A percentile compares a stretch with the other conserved stretches of the same genome.
These are phyloP conservation scores for Phytophthora podocarpi DNA, from an alignment of 352 stramenopile genomes.

Conservation along the genomic window DNA sequence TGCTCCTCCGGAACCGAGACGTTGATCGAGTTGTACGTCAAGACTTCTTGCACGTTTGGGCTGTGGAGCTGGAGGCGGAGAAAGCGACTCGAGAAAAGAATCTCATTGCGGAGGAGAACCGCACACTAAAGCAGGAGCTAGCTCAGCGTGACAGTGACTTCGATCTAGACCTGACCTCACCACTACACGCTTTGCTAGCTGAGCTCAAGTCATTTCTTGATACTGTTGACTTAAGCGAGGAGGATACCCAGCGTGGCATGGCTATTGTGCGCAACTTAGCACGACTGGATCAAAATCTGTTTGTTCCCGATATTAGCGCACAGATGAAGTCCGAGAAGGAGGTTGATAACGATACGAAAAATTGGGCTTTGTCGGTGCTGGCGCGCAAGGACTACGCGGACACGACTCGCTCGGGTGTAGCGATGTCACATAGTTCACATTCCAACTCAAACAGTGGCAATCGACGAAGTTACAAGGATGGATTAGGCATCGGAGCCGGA, in stretches of 20 bases:
- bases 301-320: conserved; percentile 78
- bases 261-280: conserved; percentile 70
- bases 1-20: conserved; percentile 77
- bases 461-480: conserved; percentile 60
- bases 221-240: conserved; percentile 65
- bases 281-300: conserved; percentile 83
- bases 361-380: conserved; percentile 79
- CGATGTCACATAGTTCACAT: conserved; percentile 72
- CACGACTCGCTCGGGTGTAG: conserved; percentile 52
- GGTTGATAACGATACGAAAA: conserved; percentile 84
- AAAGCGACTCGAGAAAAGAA: conserved; percentile 79
- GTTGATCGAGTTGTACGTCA: conserved; percentile 79
- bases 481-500: conserved; percentile 35
- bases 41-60: conserved; percentile 82
- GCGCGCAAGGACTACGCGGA: conserved; percentile 75
- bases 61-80: conserved; percentile 74
- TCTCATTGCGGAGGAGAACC: conserved; percentile 83
- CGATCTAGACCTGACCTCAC: conserved; percentile 77
- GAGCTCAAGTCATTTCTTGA: conserved; percentile 83
- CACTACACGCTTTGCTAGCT: conserved; percentile 68
- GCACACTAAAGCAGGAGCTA: conserved; percentile 77
- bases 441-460: conserved; percentile 78
- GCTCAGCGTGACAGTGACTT: conserved; percentile 75
- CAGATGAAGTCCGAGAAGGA: conserved; percentile 85
- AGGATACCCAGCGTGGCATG: conserved; percentile 59